A percentile compares a stretch with the other conserved stretches of the same genome.
Evolutionary conservation across 2,329 filamentous ascomycete genomes (phyloP).

Genomic region (Pseudogymnoascus sp.): DNA sequence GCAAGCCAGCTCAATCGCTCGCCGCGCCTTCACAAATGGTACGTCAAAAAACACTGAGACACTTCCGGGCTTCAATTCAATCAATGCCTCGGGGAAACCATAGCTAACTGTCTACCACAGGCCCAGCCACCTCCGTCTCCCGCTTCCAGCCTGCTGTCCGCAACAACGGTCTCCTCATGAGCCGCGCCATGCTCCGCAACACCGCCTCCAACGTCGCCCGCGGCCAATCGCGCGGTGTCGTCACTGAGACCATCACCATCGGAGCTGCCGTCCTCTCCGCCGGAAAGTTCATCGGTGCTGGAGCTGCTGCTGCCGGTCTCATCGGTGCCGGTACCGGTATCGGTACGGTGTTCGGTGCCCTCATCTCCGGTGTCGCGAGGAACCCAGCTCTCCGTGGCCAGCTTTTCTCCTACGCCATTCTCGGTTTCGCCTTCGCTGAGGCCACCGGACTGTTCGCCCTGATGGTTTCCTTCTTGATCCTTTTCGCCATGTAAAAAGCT

Average conservation of each 20-base stretch:
- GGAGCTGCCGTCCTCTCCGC: slow-evolving; percentile 23
- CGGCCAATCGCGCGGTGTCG: slow-evolving; percentile 21
- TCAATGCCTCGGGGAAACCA: not conserved
- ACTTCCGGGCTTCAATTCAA: not conserved
- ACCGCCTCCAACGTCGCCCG: slow-evolving; percentile 20
- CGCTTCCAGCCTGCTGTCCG: slow-evolving; percentile 20
- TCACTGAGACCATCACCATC: slow-evolving; percentile 22
- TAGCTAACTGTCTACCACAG: slow-evolving; percentile 19
- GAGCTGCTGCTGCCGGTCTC: slow-evolving; percentile 24
- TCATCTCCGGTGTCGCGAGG: slow-evolving; percentile 47
- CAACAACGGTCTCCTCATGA: slow-evolving; percentile 21
- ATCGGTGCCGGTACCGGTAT: slow-evolving; percentile 35
- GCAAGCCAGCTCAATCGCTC: slow-evolving; percentile 22
- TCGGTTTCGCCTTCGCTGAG: slow-evolving; percentile 58
- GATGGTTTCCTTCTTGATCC: slow-evolving; percentile 34
- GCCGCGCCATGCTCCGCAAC: slow-evolving; percentile 22
- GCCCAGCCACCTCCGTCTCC: slow-evolving; percentile 21
- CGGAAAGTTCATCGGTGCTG: slow-evolving; percentile 24
- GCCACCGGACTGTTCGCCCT: slow-evolving; percentile 53
- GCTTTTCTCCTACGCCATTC: slow-evolving; percentile 56
- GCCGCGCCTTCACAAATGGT: slow-evolving; percentile 25
- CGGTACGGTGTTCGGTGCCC: slow-evolving; percentile 46
- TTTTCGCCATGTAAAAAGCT: slow-evolving; percentile 14
- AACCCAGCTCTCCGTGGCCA: slow-evolving; percentile 50
- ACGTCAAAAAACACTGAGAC: slow-evolving; percentile 15